Base-by-base conservation (phyloP, 192 early-diverging fungal species). In the Coemansia sp. region DNA sequence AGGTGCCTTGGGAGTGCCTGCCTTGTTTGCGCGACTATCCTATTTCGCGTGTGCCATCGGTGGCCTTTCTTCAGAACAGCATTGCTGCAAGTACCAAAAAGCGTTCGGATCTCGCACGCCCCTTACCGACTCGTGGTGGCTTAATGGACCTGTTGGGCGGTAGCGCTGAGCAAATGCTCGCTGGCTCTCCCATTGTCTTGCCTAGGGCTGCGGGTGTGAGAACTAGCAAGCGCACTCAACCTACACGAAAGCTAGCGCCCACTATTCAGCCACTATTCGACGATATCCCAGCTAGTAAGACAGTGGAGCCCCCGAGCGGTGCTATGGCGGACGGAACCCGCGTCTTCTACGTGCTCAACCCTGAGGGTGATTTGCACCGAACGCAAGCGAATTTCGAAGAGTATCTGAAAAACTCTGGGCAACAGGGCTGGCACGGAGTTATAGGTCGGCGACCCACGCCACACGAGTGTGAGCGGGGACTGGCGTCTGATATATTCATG, bases 321-420 rank as follows among this genome's bases (percentile, higher is more conserved):
- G 64, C 89, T 3, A 58, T 32, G 6, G 75, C 89, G 17, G 70
- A 89, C 62, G 55, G 69, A 1, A 29, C 72, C 20, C 86, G 78
- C 1, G 83, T 86, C 1, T 94, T 85, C 72, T 99, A 95, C 72
- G 78, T 98, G 15, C 80, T 99, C 19, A 99, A 99, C 81, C 98
- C 98, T 1, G 88, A 86, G 22, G 90, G 89, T 17, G 95, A 99
- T 70, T 75, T 99, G 64, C 79, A 75, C 45, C 83, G 86, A 50
- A 99, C 98, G 1, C 91, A 98, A 75, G 62, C 85, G 1, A 85
- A 86, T 62, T 98, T 98, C 84, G 82, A 87, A 65, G 62, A 29
- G n/a, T 76, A 58, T 24, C 24, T 64, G 7, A 13, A 58, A 13
- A 20, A 29, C 22, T 56, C 55, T n/a, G 73, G 62, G 0, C 66